A percentile compares a stretch with the other conserved stretches of the same genome.
Conservation (phyloP, 2,329 filamentous ascomycete genomes). For the Lasiodiplodia sp. region DNA sequence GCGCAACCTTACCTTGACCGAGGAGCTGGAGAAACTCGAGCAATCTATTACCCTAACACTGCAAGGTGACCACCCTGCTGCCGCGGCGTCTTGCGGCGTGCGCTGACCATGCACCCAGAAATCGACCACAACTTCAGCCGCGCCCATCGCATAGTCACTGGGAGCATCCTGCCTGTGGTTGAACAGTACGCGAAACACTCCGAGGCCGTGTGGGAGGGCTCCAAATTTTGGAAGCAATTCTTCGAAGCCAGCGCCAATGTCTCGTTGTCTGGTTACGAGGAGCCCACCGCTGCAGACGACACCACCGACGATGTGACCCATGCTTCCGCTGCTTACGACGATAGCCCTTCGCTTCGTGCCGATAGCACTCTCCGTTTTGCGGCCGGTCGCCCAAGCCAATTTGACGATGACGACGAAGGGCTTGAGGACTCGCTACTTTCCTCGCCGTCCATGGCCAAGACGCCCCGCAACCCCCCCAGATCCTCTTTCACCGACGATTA, state of each 20-base stretch:
- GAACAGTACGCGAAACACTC: slow-evolving; percentile 97
- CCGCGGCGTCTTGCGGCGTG: slow-evolving; percentile 33
- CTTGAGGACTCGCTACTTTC: slow-evolving; percentile 70
- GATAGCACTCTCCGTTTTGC: slow-evolving; percentile 42
- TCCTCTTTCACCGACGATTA: slow-evolving; percentile 66
- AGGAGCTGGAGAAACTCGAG: slow-evolving; percentile 94
- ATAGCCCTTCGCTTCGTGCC: slow-evolving; percentile 47
- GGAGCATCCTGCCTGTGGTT: slow-evolving; percentile 89
- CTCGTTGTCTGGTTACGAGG: slow-evolving; percentile 92
- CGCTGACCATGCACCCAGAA: slow-evolving; percentile 63
- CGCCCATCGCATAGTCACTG: slow-evolving; percentile 93
- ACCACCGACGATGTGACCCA: slow-evolving; percentile 48
- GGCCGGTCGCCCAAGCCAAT: slow-evolving; percentile 47
- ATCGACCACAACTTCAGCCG: slow-evolving; percentile 99
- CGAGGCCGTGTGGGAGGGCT: slow-evolving; percentile 93
- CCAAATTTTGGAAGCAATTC: slow-evolving; percentile 99
- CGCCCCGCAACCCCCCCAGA: slow-evolving; percentile 57
- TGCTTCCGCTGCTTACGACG: slow-evolving; percentile 46
- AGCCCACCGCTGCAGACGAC: slow-evolving; percentile 68
- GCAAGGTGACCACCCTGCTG: slow-evolving; percentile 68
- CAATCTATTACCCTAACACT: slow-evolving; percentile 96
- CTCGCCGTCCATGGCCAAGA: slow-evolving; percentile 61
- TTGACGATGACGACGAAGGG: slow-evolving; percentile 43
- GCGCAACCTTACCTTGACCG: slow-evolving; percentile 78
- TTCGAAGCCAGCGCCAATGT: slow-evolving; percentile 99